Conservation (phyloP, 2,329 filamentous ascomycete species). For the Cladosporium sp. region DNA sequence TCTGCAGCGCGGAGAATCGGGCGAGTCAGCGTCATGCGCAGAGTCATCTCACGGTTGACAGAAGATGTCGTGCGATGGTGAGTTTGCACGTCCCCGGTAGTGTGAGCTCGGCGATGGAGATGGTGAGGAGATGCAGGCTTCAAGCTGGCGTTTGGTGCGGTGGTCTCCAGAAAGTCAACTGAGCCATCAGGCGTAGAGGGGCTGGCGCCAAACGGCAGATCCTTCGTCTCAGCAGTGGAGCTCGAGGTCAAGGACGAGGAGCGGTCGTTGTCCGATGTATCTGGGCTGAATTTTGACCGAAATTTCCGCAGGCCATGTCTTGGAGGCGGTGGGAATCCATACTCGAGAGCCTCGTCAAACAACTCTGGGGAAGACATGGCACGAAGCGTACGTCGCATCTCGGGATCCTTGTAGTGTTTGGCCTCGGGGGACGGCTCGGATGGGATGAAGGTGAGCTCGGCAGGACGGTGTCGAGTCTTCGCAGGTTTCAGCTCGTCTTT, state of each 20-base stretch:
- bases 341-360: conserved; percentile 93
- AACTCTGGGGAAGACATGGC: conserved; percentile 86
- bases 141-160: neutral
- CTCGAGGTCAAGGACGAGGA: conserved; percentile 15
- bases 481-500: conserved; percentile 7
- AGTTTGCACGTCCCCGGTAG: neutral
- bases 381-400: conserved; percentile 81
- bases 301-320: neutral
- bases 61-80: conserved; percentile 11
- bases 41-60: conserved; percentile 82
- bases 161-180: neutral
- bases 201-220: neutral
- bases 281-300: neutral
- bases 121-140: conserved; percentile 5
- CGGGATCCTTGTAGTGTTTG: conserved; percentile 83
- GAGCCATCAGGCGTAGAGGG: conserved; percentile 10
- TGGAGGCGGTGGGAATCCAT: conserved; percentile 68
- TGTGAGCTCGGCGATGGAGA: conserved; percentile 5
- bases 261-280: neutral
- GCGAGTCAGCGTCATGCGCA: conserved; percentile 91
- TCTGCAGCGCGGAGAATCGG: conserved; percentile 80
- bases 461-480: neutral
- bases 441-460: conserved; percentile 1
- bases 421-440: conserved; percentile 17
- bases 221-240: conserved; percentile 12